Evolutionary conservation across 2,329 filamentous ascomycete species (phyloP), one percentile per base, ranked within the genome.

Genomic region (Claviceps purpurea): DNA sequence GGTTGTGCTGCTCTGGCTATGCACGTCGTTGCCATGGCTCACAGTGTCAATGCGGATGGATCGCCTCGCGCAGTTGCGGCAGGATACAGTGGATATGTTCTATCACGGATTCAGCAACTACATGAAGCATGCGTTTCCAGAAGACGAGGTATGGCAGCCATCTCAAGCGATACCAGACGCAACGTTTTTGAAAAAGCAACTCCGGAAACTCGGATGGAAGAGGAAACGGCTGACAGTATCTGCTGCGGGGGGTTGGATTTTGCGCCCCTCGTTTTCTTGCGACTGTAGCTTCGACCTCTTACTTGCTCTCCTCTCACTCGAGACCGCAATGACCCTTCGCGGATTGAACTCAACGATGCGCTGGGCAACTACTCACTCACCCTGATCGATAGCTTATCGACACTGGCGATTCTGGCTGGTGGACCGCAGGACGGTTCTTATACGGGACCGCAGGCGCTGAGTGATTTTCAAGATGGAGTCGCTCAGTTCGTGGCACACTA

Each of bases 61-160:
- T 54, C 73, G 71, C 59, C 70, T 83, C 54, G 71, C 73, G 48
- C 70, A 75, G 59, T 66, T 84, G 60, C 75, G 81, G 50, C 73
- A 72, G 57, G 76, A 81, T 53, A 82, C 80, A 11, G 77, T 82
- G 53, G 77, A 87, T 59, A 89, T 97, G 77, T 97, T 97, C 73
- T 95, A 95, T 68, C 93, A 98, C 74, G 93, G 93, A 55, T 97
- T 84, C 72, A 83, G 90, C 70, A 95, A 91, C 68, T 98, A 98
- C 73, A 93, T 96, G 83, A 71, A 79, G 58, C 77, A 95, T 68
- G 93, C 90, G 53, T 98, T 96, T 63, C 93, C 93, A 13, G 93
- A 97, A 68, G 93, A 98, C 64, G 93, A 93, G 78, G 81, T 82
- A 55, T 40, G 60, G 14, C 11, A 39, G 20, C 18, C 24, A 41